Percentiles rank a stretch among this genome's conserved stretches.
phyloP scores from a whole-genome alignment of 1,284 basidiomycete species.

The Apiotrichum sp. region DNA sequence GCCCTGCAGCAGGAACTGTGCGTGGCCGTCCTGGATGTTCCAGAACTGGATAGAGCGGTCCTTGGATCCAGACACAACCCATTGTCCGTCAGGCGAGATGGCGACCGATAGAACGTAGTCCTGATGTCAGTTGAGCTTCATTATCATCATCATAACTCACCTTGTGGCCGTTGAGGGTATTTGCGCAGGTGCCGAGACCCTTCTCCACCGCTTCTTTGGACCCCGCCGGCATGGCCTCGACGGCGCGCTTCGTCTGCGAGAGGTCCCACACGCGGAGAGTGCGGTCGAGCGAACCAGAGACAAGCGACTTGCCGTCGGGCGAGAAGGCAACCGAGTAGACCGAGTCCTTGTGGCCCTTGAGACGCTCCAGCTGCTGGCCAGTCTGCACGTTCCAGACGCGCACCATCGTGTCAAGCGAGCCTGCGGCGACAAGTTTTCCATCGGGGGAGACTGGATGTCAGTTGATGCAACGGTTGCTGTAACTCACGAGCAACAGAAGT shows the following conservation, averaged over 20 bases:
- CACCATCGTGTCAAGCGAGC: conserved; percentile 74
- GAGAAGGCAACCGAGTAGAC: conserved; percentile 82
- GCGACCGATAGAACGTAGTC: conserved; percentile 53
- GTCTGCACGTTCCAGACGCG: conserved; percentile 78
- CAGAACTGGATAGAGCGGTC: conserved; percentile 85
- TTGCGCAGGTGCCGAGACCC: conserved; percentile 58
- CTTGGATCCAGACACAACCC: conserved; percentile 85
- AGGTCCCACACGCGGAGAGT: conserved; percentile 85
- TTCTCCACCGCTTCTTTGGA: conserved; percentile 42
- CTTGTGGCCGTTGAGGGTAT: conserved; percentile 79
- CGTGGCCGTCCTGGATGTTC: conserved; percentile 67
- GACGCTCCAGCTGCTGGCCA: conserved; percentile 64
- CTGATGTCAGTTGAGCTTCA: conserved; percentile 22
- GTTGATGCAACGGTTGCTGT: no score
- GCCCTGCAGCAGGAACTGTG: conserved; percentile 78
- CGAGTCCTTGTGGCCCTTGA: conserved; percentile 74
- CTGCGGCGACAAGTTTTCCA: conserved; percentile 72
- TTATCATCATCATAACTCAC: conserved; percentile 51
- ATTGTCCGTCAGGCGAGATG: conserved; percentile 75
- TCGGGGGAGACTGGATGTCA: conserved; percentile 65
- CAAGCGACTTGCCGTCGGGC: conserved; percentile 66
- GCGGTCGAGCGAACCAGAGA: conserved; percentile 79
- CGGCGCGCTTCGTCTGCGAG: conserved; percentile 37
- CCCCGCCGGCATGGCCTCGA: conserved; percentile 25
- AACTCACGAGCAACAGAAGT: conserved; percentile 51